phyloP scores from a whole-genome alignment of 179 eudicot genomes.

The Heliamphora pulchella region DNA sequence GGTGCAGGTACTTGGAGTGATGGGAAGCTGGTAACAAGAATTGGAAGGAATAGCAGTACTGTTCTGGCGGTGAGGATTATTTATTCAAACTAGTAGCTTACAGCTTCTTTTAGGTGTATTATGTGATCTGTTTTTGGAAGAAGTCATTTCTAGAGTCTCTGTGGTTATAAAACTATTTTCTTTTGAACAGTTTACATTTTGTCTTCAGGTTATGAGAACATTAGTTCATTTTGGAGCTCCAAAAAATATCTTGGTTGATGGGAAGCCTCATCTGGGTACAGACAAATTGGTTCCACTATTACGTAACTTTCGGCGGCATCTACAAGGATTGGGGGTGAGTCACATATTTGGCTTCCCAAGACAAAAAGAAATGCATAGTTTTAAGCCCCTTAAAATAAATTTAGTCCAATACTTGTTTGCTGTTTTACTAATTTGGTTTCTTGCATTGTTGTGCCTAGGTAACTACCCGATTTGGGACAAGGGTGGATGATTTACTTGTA shows the following conservation, averaged over 20 bases:
- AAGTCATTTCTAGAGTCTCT: not conserved
- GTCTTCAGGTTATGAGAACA: constrained; percentile 74
- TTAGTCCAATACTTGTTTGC: constrained; percentile 1
- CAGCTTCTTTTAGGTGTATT: not conserved
- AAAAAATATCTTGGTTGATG: constrained; percentile 70
- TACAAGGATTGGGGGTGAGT: constrained; percentile 77
- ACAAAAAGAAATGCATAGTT: constrained; percentile 5
- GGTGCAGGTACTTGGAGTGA: constrained; percentile 99
- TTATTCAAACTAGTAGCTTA: constrained; percentile 8
- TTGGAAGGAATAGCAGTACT: constrained; percentile 79
- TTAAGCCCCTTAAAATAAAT: not conserved
- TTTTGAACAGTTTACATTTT: constrained; percentile 11
- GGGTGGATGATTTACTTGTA: constrained; percentile 85
- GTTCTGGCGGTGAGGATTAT: constrained; percentile 66
- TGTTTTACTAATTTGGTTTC: constrained; percentile 9
- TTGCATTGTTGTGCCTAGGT: constrained; percentile 40
- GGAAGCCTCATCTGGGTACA: constrained; percentile 97
- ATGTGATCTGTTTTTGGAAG: not conserved
- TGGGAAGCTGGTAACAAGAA: constrained; percentile 95
- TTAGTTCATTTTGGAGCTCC: constrained; percentile 96
- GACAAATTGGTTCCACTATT: constrained; percentile 88
- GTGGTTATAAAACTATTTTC: not conserved
- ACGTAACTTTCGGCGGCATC: constrained; percentile 72
- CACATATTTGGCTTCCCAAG: constrained; percentile 4
- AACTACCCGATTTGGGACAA: constrained; percentile 70